phyloP scores from a whole-genome alignment of 148 eudicot species.

The Silene uniflora region DNA sequence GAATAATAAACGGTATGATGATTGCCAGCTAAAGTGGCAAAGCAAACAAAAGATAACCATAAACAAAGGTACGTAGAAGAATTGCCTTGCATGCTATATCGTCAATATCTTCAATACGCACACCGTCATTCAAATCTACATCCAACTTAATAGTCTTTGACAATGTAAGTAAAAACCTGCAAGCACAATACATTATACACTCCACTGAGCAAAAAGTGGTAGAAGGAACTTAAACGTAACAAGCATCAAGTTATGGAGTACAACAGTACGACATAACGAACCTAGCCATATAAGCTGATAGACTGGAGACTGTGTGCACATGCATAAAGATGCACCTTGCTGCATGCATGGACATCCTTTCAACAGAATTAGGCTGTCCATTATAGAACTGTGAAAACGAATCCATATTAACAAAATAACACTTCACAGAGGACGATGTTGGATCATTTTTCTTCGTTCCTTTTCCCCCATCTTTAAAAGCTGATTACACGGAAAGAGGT shows the following conservation, averaged over 20 bases:
- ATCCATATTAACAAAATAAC: slow-evolving; percentile 48
- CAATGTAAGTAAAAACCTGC: slow-evolving; percentile 15
- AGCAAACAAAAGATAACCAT: not conserved
- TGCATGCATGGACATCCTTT: not conserved
- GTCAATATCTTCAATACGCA: slow-evolving; percentile 11
- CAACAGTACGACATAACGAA: not conserved
- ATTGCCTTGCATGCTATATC: slow-evolving; percentile 13
- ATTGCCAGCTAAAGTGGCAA: not conserved
- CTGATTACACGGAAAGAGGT: slow-evolving; percentile 27
- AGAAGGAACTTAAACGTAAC: not conserved
- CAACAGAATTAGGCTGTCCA: not conserved
- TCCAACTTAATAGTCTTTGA: slow-evolving; percentile 14
- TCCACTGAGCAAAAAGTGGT: not conserved
- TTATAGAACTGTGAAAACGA: slow-evolving; percentile 27
- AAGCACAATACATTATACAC: not conserved
- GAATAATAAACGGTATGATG: not conserved
- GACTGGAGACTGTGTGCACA: slow-evolving; percentile 8
- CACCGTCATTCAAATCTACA: slow-evolving; percentile 9
- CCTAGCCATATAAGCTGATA: slow-evolving; percentile 17
- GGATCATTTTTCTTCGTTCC: slow-evolving; percentile 28
- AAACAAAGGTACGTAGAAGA: not conserved
- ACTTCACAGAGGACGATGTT: slow-evolving; percentile 27
- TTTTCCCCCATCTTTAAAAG: slow-evolving; percentile 61
- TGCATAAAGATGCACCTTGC: slow-evolving; percentile 17
- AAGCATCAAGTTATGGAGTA: too few relatives aligned